Percentiles rank a stretch among this genome's conserved stretches.
Evolutionary conservation across 2,329 filamentous ascomycete genomes (phyloP).

Genomic region (Zymoseptoria tritici): DNA sequence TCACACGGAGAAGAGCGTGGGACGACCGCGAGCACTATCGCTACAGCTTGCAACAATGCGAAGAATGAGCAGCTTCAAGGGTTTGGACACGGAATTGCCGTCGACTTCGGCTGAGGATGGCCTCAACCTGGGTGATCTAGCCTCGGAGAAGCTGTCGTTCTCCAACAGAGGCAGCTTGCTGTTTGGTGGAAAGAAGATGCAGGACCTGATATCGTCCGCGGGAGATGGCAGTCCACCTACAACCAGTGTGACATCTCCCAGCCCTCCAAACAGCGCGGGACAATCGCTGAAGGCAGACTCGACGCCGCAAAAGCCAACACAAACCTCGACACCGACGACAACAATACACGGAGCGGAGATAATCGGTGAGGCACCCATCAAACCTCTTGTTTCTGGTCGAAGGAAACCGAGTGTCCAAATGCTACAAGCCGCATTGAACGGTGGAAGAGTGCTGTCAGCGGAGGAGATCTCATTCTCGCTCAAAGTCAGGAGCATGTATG

Average conservation of each 20-base stretch:
- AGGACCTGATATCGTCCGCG: conserved; percentile 22
- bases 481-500: conserved; percentile 58
- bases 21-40: neutral
- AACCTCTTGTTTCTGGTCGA: conserved; percentile 22
- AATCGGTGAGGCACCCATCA: conserved; percentile 1
- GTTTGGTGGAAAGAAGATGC: conserved; percentile 45
- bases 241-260: conserved; percentile 5
- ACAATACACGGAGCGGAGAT: neutral
- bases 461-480: conserved; percentile 58
- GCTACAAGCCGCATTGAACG: conserved; percentile 29
- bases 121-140: conserved; percentile 44
- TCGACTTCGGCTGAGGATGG: conserved; percentile 42
- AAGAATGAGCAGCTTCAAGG: conserved; percentile 35
- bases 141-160: conserved; percentile 48
- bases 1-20: conserved; percentile 7
- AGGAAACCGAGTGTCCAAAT: conserved; percentile 31
- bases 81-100: conserved; percentile 50
- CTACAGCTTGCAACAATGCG: neutral
- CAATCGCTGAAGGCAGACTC: neutral
- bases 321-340: neutral
- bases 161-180: conserved; percentile 55
- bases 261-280: neutral
- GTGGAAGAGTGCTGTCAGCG: conserved; percentile 48
- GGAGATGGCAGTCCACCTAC: conserved; percentile 10
- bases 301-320: neutral